Conservation (phyloP, 2,329 filamentous ascomycete genomes). For the Aaosphaeria pasadenensis region DNA sequence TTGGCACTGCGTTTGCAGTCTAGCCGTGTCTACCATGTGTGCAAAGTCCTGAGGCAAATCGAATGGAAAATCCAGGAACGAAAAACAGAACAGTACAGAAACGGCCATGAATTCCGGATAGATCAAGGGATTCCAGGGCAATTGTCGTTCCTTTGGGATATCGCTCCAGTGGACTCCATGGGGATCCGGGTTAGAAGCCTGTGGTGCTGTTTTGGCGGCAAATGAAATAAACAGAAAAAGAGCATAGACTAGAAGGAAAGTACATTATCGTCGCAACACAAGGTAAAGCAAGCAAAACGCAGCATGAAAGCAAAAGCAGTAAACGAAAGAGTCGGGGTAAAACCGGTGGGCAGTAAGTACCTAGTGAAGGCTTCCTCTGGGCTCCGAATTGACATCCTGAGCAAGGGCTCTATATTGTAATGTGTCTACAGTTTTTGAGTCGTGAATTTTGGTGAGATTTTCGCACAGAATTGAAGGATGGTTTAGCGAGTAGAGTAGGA, state of each 20-base stretch:
- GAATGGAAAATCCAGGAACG: too few relatives aligned
- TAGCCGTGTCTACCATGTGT: too few relatives aligned
- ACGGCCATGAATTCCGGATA: too few relatives aligned
- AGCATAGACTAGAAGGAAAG: slow-evolving; percentile 5
- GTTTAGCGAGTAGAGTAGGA: slow-evolving; percentile 3
- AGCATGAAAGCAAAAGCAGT: slow-evolving; percentile 11
- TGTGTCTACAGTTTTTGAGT: slow-evolving; percentile 14
- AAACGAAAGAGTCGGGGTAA: slow-evolving; percentile 19
- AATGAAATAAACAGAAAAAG: slow-evolving; percentile 19
- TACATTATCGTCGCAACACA: slow-evolving; percentile 28
- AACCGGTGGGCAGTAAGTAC: slow-evolving; percentile 43
- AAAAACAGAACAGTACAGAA: too few relatives aligned
- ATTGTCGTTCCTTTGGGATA: too few relatives aligned
- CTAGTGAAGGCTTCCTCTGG: slow-evolving; percentile 40
- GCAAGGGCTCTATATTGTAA: slow-evolving; percentile 33
- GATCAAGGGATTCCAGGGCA: too few relatives aligned
- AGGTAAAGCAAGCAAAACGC: slow-evolving; percentile 12
- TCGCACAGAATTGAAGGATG: slow-evolving; percentile 11
- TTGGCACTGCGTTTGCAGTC: too few relatives aligned
- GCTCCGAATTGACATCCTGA: slow-evolving; percentile 45
- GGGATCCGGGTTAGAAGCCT: too few relatives aligned
- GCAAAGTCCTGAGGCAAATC: too few relatives aligned
- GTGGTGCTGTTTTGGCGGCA: slow-evolving; percentile 29
- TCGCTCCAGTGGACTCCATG: too few relatives aligned
- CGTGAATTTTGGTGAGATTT: slow-evolving; percentile 7